Evolutionary conservation across 169 alveolate species (phyloP).

Genomic region (Plasmodium coatneyi): DNA sequence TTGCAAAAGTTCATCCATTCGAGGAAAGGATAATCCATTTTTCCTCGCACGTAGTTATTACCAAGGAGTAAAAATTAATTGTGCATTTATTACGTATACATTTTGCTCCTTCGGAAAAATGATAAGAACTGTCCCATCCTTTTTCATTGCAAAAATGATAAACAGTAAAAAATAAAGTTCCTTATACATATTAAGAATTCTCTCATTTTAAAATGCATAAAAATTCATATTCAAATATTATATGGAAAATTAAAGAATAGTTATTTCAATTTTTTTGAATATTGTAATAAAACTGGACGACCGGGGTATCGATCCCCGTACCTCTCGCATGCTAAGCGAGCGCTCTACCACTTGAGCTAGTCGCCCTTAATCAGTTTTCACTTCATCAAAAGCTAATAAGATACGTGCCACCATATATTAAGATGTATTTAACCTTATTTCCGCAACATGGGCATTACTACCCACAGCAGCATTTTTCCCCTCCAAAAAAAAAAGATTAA

Average conservation of each 20-base stretch:
- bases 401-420: neutral
- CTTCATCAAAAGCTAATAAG: neutral
- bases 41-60: neutral
- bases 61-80: neutral
- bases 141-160: neutral
- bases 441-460: neutral
- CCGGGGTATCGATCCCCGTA: constrained; percentile 99
- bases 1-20: neutral
- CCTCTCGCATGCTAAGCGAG: constrained; percentile 99
- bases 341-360: constrained; percentile 99
- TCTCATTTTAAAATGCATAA: no score
- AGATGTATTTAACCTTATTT: neutral
- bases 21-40: neutral
- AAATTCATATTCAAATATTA: no score
- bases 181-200: neutral
- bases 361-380: constrained; percentile 84
- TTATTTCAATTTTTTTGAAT: no score
- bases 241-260: no score
- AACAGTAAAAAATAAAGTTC: neutral
- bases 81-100: neutral
- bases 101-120: neutral
- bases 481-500: neutral
- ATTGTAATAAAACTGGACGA: constrained; percentile 77
- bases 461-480: neutral
- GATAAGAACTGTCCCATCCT: neutral